These are phyloP conservation scores for Pelargonium myrrhifolium DNA, from an alignment of 441 rosid species.

Conservation along the genomic window DNA sequence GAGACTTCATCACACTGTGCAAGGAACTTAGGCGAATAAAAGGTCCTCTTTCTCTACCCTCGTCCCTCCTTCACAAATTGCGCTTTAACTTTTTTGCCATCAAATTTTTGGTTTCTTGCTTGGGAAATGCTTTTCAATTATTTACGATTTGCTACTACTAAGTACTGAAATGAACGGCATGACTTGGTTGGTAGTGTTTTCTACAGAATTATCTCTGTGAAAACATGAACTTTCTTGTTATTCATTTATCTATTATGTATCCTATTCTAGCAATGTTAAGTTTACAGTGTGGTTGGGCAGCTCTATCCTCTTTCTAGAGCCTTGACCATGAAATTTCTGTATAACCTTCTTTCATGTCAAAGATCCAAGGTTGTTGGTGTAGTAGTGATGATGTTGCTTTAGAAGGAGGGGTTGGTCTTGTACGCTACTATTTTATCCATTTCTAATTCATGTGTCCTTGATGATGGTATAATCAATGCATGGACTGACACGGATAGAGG, in stretches of 20 bases:
- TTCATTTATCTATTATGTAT: not conserved
- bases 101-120: not conserved
- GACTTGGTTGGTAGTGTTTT: not conserved
- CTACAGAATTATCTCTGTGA: not conserved
- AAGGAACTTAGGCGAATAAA: slow-evolving; percentile 96
- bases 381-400: not conserved
- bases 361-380: not conserved
- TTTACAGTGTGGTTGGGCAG: not conserved
- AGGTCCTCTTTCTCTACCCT: slow-evolving; percentile 37
- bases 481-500: too few species aligned
- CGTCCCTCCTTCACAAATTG: not conserved
- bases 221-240: not conserved
- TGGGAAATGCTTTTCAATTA: not conserved
- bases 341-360: not conserved
- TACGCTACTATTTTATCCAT: not conserved
- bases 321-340: not conserved
- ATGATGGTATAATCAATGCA: not conserved
- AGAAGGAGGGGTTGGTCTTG: not conserved
- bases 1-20: slow-evolving; percentile 94
- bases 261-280: not conserved
- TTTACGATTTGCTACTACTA: not conserved
- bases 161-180: not conserved
- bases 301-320: not conserved
- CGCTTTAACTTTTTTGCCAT: not conserved
- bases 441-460: not conserved